A percentile compares a stretch with the other conserved stretches of the same genome.
These are phyloP conservation scores for Solanum pennellii DNA, from an alignment of 257 asterid species.

Conservation along the genomic window DNA sequence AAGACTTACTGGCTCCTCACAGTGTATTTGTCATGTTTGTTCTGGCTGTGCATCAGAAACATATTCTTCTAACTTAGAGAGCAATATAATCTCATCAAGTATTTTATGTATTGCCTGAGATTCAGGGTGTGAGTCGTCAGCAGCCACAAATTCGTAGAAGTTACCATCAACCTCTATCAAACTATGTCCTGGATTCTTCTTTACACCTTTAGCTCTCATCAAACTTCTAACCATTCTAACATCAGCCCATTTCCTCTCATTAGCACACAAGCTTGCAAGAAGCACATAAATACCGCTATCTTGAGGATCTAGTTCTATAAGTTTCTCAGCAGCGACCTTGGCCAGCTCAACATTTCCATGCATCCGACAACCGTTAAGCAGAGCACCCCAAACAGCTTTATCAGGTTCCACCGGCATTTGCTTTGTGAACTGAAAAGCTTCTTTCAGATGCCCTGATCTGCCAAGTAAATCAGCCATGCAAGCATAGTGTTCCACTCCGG, in stretches of 20 bases:
- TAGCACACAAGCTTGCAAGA: constrained; percentile 59
- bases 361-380: constrained; percentile 62
- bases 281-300: constrained; percentile 72
- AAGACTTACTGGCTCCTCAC: not conserved
- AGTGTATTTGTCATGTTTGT: not conserved
- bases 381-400: constrained; percentile 72
- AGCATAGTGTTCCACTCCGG: constrained; percentile 47
- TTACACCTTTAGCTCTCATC: constrained; percentile 61
- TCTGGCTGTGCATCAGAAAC: constrained; percentile 6
- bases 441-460: constrained; percentile 48
- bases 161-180: constrained; percentile 56
- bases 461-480: constrained; percentile 68
- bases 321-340: constrained; percentile 53
- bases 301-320: constrained; percentile 52
- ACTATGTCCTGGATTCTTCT: constrained; percentile 65
- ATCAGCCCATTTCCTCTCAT: constrained; percentile 52
- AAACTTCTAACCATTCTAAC: constrained; percentile 54
- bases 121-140: constrained; percentile 45
- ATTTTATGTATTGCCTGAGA: constrained; percentile 35
- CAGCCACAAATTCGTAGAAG: constrained; percentile 59
- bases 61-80: constrained; percentile 24
- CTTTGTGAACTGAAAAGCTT: constrained; percentile 41
- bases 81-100: constrained; percentile 22
- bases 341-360: constrained; percentile 61
- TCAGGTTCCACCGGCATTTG: constrained; percentile 65